Base-by-base conservation (phyloP, 495 filamentous ascomycete species). In the Hypomontagnella monticulosa region DNA sequence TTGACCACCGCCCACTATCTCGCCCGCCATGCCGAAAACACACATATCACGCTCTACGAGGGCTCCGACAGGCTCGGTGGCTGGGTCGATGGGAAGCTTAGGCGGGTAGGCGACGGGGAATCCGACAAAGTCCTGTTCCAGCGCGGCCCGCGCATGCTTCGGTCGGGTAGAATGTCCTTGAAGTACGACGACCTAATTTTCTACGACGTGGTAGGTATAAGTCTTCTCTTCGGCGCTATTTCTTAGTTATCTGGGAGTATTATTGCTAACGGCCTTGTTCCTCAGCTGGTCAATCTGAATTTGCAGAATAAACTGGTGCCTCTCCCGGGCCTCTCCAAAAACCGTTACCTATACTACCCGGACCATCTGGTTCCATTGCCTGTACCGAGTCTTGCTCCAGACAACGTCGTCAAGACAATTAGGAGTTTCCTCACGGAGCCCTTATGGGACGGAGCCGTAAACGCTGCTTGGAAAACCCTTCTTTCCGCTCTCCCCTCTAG, bases 261-360 rank as follows among this genome's bases (percentile, higher is more conserved):
- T 4, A 8, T 20, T 7, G 50, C 55, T 57, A 40, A 60, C 37
- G 4, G 4, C 40, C 36, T 44, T 15, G 20, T 58, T 19, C 52
- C 19, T 33, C n/a, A 60, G 93, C 78, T 95, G 44, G 66, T 78
- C 33, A 80, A 86, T 9, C 77, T 97, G 14, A 81, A 75, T 10
- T 74, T 99, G 44, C 66, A 79, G 14, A 69, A 87, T 43, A 80
- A 92, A 59, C 61, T 95, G 71, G 19, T 85, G 80, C 49, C 71
- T 67, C 30, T 79, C 80, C 1, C 79, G 78, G 0, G 83, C 82
- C 58, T 48, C 4, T 80, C 85, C 10, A 71, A 71, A 51, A 88
- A 89, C 62, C 89, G 92, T n/a, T 99, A 84, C 73, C 83, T 99
- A 48, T 98, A 97, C 81, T 97, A 96, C 68, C 92, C 93, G 3